phyloP scores from a whole-genome alignment of 192 early-diverging fungal species.

The Jimgerdemannia lactiflua region DNA sequence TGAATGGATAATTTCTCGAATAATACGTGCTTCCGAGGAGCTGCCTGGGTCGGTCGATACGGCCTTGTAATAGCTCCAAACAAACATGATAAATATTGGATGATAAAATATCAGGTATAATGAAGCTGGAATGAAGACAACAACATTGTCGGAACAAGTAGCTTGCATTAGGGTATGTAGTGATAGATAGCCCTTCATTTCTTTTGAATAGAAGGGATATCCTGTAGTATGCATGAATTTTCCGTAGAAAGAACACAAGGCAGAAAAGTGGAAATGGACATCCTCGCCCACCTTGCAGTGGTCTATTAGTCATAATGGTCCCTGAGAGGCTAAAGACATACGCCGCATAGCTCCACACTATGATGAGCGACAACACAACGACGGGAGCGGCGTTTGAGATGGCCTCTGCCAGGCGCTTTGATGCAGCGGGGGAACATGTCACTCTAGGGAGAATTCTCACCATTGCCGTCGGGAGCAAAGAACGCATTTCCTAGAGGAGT shows the following conservation, averaged over 20 bases:
- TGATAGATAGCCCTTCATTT: too few species aligned
- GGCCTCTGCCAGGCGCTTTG: background rate
- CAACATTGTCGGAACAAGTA: background rate
- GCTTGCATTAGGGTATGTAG: too few species aligned
- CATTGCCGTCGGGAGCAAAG: background rate
- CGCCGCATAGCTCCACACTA: background rate
- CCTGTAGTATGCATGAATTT: too few species aligned
- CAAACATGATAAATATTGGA: constrained; percentile 8
- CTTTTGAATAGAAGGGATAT: too few species aligned
- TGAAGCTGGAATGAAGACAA: background rate
- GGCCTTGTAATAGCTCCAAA: constrained; percentile 19
- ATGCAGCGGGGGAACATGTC: background rate
- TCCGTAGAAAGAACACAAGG: too few species aligned
- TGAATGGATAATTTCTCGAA: background rate
- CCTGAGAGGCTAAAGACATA: background rate
- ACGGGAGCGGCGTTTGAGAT: background rate
- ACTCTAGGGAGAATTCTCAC: background rate
- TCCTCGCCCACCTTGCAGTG: background rate
- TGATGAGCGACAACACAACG: background rate
- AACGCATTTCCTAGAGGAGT: background rate
- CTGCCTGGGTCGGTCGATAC: constrained; percentile 22
- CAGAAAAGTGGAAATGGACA: background rate
- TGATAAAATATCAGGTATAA: constrained; percentile 21
- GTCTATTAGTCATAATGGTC: background rate
- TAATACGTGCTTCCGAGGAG: constrained; percentile 11